Percentiles rank a stretch among this genome's conserved stretches.
Conservation (phyloP, 306 rosid species). For the Vachellia collinsii region DNA sequence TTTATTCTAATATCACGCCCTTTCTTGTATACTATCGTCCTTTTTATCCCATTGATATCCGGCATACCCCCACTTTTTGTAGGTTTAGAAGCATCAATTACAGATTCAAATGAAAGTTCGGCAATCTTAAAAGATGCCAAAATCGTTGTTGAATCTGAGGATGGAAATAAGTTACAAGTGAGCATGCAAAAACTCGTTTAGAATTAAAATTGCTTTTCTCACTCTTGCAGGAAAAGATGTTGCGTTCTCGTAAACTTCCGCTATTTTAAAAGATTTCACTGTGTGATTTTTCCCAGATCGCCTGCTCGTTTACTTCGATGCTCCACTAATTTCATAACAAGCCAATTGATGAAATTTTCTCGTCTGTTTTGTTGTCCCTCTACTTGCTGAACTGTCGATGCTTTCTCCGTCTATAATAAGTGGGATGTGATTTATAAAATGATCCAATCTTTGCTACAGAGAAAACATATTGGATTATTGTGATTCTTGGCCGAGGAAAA, state of each 20-base stretch:
- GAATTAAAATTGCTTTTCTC: slow-evolving; percentile 16
- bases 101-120: slow-evolving; percentile 51
- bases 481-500: background rate
- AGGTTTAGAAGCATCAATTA: slow-evolving; percentile 80
- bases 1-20: background rate
- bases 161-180: slow-evolving; percentile 68
- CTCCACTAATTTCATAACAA: background rate
- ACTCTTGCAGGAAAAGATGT: slow-evolving; percentile 10
- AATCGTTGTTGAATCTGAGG: slow-evolving; percentile 62
- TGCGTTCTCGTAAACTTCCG: background rate
- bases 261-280: background rate
- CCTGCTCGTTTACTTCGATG: slow-evolving; percentile 3
- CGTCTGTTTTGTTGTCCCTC: slow-evolving; percentile 4
- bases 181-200: slow-evolving; percentile 38
- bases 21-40: background rate
- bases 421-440: background rate
- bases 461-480: background rate
- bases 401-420: background rate
- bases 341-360: background rate
- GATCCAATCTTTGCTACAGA: background rate
- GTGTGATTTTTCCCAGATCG: background rate
- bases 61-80: slow-evolving; percentile 27
- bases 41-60: slow-evolving; percentile 5
- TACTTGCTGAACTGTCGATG: background rate
- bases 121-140: slow-evolving; percentile 48